Evolutionary conservation across 2,329 filamentous ascomycete genomes (phyloP).

Genomic region (Fusarium sp.): DNA sequence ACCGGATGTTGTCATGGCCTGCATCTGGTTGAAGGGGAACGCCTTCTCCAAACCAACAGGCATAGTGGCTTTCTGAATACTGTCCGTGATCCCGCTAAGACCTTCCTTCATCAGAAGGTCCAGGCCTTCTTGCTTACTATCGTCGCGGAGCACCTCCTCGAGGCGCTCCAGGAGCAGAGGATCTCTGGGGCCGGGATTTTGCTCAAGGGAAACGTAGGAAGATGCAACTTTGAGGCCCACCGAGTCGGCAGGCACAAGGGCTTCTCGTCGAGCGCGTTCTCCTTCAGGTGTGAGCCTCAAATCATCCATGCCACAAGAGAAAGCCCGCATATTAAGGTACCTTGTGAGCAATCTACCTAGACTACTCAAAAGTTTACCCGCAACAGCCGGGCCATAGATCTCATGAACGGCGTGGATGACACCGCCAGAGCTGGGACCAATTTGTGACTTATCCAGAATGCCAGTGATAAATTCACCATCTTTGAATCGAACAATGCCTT

Average conservation of each 20-base stretch:
- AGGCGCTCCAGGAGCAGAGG: constrained; percentile 81
- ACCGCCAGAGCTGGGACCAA: constrained; percentile 88
- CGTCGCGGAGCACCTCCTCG: constrained; percentile 91
- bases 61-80: constrained; percentile 82
- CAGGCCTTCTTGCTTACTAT: constrained; percentile 89
- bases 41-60: constrained; percentile 87
- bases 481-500: constrained; percentile 84
- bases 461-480: constrained; percentile 90
- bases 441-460: constrained; percentile 95
- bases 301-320: constrained; percentile 98
- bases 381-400: constrained; percentile 87
- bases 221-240: constrained; percentile 85
- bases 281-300: constrained; percentile 85
- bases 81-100: constrained; percentile 78
- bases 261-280: constrained; percentile 76
- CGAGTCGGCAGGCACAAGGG: constrained; percentile 74
- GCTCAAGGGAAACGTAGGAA: constrained; percentile 87
- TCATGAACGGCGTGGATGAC: constrained; percentile 94
- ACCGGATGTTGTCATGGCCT: constrained; percentile 96
- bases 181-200: constrained; percentile 73
- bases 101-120: constrained; percentile 86
- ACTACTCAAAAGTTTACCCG: constrained; percentile 89
- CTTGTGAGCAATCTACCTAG: constrained; percentile 90
- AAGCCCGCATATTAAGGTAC: constrained; percentile 91
- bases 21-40: constrained; percentile 98